These are phyloP conservation scores for Physcomitrium patens DNA, from an alignment of 225 moss, liverwort and hornwort genomes.

Conservation along the genomic window DNA sequence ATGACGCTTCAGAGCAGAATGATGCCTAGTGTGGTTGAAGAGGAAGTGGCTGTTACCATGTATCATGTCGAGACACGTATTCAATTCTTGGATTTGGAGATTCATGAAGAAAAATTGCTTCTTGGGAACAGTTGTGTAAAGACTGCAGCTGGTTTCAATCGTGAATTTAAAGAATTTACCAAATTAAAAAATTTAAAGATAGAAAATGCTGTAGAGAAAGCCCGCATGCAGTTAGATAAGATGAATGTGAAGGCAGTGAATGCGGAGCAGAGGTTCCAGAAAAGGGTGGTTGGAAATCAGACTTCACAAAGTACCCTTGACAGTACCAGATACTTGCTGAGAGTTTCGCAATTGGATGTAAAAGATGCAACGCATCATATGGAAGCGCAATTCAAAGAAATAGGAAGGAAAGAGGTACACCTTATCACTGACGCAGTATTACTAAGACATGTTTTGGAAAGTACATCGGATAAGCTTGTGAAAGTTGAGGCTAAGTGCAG, in stretches of 20 bases:
- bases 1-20: conserved; percentile 31
- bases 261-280: conserved; percentile 30
- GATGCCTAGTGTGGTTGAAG: conserved; percentile 44
- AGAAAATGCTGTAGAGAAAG: conserved; percentile 33
- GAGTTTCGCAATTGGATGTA: conserved; percentile 34
- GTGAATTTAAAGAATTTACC: conserved; percentile 36
- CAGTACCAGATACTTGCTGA: conserved; percentile 33
- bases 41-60: conserved; percentile 45
- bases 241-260: conserved; percentile 29
- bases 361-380: conserved; percentile 34
- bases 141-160: conserved; percentile 35
- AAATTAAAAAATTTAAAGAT: conserved; percentile 33
- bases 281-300: conserved; percentile 29
- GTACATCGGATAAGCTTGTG: conserved; percentile 26
- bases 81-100: conserved; percentile 38
- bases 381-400: conserved; percentile 27
- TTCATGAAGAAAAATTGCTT: conserved; percentile 35
- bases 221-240: conserved; percentile 20
- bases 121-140: conserved; percentile 27
- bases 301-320: conserved; percentile 33
- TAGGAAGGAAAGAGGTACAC: conserved; percentile 29
- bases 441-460: conserved; percentile 19
- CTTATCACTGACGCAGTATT: conserved; percentile 29
- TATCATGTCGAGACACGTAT: conserved; percentile 43
- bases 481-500: conserved; percentile 35